Percentiles rank a stretch among this genome's conserved stretches.
Evolutionary conservation across 345 rosid species (phyloP).

Genomic region (Eucalyptus rudis): DNA sequence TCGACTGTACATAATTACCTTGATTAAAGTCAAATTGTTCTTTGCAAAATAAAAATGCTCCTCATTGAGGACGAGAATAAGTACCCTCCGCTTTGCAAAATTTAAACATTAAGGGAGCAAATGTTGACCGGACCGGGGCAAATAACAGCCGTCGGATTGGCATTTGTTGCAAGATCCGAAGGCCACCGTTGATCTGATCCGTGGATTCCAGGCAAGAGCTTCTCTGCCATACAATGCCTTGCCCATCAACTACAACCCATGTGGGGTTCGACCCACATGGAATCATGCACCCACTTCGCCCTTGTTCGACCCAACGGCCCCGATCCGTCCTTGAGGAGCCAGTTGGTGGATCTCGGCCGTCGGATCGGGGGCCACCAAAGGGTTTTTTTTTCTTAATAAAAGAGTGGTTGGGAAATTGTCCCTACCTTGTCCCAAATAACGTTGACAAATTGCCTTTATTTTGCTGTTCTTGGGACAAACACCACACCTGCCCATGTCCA

Average conservation of each 20-base stretch:
- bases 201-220: not conserved
- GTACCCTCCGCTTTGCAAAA: not conserved
- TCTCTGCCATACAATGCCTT: not conserved
- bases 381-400: slow-evolving; percentile 6
- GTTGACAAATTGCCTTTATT: slow-evolving; percentile 11
- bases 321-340: not conserved
- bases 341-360: slow-evolving; percentile 1
- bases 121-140: not conserved
- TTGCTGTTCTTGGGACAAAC: slow-evolving; percentile 19
- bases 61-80: not conserved
- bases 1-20: not conserved
- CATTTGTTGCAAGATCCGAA: not conserved
- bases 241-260: slow-evolving; percentile 16
- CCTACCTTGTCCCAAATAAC: slow-evolving; percentile 17
- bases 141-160: not conserved
- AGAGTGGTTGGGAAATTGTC: slow-evolving; percentile 24
- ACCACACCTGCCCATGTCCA: slow-evolving; percentile 11
- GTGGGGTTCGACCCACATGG: slow-evolving; percentile 26
- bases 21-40: not conserved
- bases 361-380: not conserved
- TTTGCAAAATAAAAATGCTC: not conserved
- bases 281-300: not conserved
- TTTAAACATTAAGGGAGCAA: not conserved
- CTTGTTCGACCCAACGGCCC: slow-evolving; percentile 3
- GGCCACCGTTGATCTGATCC: not conserved